Base-by-base conservation (phyloP, 306 rosid species). In the Calophaca sinica region DNA sequence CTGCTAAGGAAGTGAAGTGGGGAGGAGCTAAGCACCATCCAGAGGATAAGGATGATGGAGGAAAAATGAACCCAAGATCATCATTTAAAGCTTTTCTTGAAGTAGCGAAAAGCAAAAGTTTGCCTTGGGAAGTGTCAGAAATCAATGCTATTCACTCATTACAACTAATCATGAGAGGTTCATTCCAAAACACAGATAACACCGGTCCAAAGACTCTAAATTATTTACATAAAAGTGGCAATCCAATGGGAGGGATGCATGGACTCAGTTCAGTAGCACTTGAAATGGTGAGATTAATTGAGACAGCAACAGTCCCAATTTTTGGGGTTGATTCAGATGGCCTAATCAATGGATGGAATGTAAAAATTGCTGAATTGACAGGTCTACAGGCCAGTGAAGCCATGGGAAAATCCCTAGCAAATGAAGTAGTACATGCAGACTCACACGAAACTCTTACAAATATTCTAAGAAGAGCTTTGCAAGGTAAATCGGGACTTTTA, bases 1-100 rank as follows among this genome's bases (percentile, higher is more conserved):
- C 80, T 15, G 93, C 96, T 26, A 82, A 86, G 81, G 96, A 90
- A 84, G 55, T 87, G 38, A 84, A 84, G 58, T 90, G 96, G 98
- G 96, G 96, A 65, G 96, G 93, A 79, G 93, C 98, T 44, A 93
- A 90, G 83, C 91, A 93, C 63, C 91, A 90, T 63, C 87, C 93
- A n/a, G 68, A 79, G 78, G 89, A 86, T 62, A 86, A 85, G 79
- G 96, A 93, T 71, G 91, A 89, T 29, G 79, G 90, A 45, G 84
- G 79, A 59, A 90, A 84, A 80, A 79, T 90, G 93, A 85, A 89
- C 79, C 98, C 98, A 3, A 85, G 96, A 55, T 86, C 90, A 60
- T 93, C 96, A 5, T 90, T 90, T 65, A 87, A 82, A 39, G 96
- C 87, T 53, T 93, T 93, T 80, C 93, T 89, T 58, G 91, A 93